Evolutionary conservation across 2,329 filamentous ascomycete species (phyloP).

Genomic region (Pseudocercospora musae): DNA sequence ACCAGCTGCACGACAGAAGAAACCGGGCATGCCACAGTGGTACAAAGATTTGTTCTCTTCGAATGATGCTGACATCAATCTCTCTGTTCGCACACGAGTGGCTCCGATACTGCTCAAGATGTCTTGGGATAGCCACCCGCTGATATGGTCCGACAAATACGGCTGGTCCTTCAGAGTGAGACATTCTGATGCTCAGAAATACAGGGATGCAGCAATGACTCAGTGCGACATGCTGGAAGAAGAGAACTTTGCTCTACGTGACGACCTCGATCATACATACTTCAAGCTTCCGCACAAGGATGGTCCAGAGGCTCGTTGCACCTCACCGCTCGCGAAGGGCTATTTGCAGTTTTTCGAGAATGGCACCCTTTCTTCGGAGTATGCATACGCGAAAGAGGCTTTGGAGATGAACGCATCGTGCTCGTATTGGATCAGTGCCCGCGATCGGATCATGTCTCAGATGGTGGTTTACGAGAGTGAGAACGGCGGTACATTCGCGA

Average conservation of each 20-base stretch:
- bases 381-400: conserved; percentile 85
- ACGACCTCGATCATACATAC: conserved; percentile 66
- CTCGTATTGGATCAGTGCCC: conserved; percentile 97
- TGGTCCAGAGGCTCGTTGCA: conserved; percentile 78
- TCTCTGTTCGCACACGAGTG: conserved; percentile 84
- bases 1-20: conserved; percentile 80
- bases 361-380: conserved; percentile 82
- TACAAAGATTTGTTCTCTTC: conserved; percentile 86
- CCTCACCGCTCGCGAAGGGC: conserved; percentile 83
- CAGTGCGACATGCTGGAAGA: conserved; percentile 76
- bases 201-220: conserved; percentile 67
- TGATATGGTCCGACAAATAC: conserved; percentile 89
- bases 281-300: conserved; percentile 98
- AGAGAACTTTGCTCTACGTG: conserved; percentile 60
- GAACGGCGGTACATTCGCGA: conserved; percentile 25
- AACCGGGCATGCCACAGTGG: conserved; percentile 91
- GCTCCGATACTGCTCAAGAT: conserved; percentile 80
- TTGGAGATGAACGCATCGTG: conserved; percentile 98
- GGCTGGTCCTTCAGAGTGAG: conserved; percentile 90
- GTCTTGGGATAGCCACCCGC: conserved; percentile 82
- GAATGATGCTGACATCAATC: conserved; percentile 63
- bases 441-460: conserved; percentile 90
- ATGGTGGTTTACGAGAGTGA: conserved; percentile 86
- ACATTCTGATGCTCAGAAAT: conserved; percentile 58
- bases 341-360: conserved; percentile 91